Base-by-base conservation (phyloP, 2,329 filamentous ascomycete species). In the Alternaria postmessia region DNA sequence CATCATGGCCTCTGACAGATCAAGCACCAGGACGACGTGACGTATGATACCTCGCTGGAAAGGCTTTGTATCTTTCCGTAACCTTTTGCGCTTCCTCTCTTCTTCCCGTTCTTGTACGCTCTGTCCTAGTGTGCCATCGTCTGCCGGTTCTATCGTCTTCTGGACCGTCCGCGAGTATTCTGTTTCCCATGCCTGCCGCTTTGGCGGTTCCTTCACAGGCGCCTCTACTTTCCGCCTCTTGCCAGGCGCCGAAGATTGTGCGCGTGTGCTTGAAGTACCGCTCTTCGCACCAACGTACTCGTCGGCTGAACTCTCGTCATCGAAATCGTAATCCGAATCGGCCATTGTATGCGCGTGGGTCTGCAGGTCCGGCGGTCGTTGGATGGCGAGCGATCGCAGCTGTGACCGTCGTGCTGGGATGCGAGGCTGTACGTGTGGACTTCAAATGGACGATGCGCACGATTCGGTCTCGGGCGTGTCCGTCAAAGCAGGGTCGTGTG, bases 21-120 rank as follows among this genome's bases (percentile, higher is more conserved):
- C 95, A 34, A 99, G 82, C 39, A 98, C 89, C 22, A 99, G 84
- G 57, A 98, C 89, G 51, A 98, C 82, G 79, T 99, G 94, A n/a
- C 95, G 90, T 79, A 99, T 99, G 72, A 99, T 99, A 63, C 95
- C 95, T 70, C 95, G 88, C 80, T 99, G 95, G 55, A 99, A 84
- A 12, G 95, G 95, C 48, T 94, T 98, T 28, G 95, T 98, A 77
- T 99, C 95, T 78, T 93, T 91, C 62, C 96, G 85, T 62, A 98
- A 82, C 70, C 88, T 84, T 75, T 89, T 89, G 61, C 93, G 88
- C 83, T 96, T 96, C 76, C 91, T 89, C 22, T 92, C 92, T 78
- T 96, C 93, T 49, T 93, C 85, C 30, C 91, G 80, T 22, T 90
- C 89, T 65, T 92, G 89, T 41, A 96, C 86, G 12, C 86, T 85